Evolutionary conservation across 257 asterid genomes (phyloP), one percentile per base, ranked within the genome.

Genomic region (Gentiana straminea): DNA sequence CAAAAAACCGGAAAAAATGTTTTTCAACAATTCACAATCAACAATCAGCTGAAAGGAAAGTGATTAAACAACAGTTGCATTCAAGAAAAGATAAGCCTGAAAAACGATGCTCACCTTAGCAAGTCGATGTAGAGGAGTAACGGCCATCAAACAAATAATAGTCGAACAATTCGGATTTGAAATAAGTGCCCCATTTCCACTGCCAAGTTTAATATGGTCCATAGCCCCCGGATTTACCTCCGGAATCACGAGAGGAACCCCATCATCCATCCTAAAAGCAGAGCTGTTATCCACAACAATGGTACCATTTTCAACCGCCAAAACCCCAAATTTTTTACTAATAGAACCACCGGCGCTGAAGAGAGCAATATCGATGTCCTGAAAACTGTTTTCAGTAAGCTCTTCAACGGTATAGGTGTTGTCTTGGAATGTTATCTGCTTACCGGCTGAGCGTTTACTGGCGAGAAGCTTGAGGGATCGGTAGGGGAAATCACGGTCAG

Each of bases 261-360:
- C 93, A 4, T 82, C 95, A 48, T 70, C 89, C 98, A 90, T 90
- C 69, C 98, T 76, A 71, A 90, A 90, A 2, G 98, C 98, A 1
- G 96, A 90, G 81, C 98, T 90, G 67, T 90, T 90, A 75, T 90
- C 98, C 66, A 90, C 98, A 1, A 90, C 98, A 70, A 90, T 54
- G 33, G 81, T 46, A 41, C 96, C 98, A 51, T 81, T 81, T 48
- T 70, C 77, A 2, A 73, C 95, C 2, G 98, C 98, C 4, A 86
- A 49, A 0, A 94, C 96, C 55, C 89, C 96, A 57, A 74, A 86
- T 55, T 84, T 82, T 79, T 90, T 86, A 67, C 97, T 90, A 11
- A 86, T 84, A 24, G 96, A 80, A 51, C 97, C 96, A 4, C 97
- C 97, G 44, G 97, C 97, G 45, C 94, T 82, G 61, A 90, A 86